Evolutionary conservation across 495 filamentous ascomycete species (phyloP), one percentile per base, ranked within the genome.

Genomic region (Xanthoparmelia taractica): DNA sequence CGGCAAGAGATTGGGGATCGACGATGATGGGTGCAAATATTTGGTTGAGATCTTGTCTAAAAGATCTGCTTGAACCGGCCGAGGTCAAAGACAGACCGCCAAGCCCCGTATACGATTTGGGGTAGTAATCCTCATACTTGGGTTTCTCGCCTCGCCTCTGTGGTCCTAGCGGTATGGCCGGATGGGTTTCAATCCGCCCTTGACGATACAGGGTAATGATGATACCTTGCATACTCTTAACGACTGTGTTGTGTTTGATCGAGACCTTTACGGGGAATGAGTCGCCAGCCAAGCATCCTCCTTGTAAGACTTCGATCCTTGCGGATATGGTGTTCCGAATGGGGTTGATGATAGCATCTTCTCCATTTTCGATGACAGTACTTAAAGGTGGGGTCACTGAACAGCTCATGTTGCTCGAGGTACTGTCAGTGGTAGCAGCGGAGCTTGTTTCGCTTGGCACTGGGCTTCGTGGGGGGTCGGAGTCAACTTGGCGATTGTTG

Each of bases 201-300:
- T 95, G 88, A 50, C 94, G 84, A 71, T 96, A 96, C 7, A 98
- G 78, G 2, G 94, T 98, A 34, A 96, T 80, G 62, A 98, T 94
- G 57, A 97, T 88, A 0, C 94, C 94, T 67, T 92, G 87, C 76
- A 96, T 78, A 70, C 89, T 97, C 71, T 89, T 90, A 70, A 97
- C 86, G 58, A 84, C 83, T 68, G 92, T 93, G 57, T 83, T 91
- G 68, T 97, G 95, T 68, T 89, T 85, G 64, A 98, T 85, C 0
- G 80, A 84, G 60, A 97, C 85, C 69, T 84, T 88, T 47, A 98
- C 78, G 1, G 89, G 84, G 31, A 98, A 77, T 25, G 82, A 82
- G 67, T 97, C 94, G 18, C 94, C 94, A 1, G 89, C 85, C 27
- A 98, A 81, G 73, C 87, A 92, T 59, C 95, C 94, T 13, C 87